Evolutionary conservation across 176 grass and related monocot genomes (phyloP).

Genomic region (Puccinellia tenuiflora): DNA sequence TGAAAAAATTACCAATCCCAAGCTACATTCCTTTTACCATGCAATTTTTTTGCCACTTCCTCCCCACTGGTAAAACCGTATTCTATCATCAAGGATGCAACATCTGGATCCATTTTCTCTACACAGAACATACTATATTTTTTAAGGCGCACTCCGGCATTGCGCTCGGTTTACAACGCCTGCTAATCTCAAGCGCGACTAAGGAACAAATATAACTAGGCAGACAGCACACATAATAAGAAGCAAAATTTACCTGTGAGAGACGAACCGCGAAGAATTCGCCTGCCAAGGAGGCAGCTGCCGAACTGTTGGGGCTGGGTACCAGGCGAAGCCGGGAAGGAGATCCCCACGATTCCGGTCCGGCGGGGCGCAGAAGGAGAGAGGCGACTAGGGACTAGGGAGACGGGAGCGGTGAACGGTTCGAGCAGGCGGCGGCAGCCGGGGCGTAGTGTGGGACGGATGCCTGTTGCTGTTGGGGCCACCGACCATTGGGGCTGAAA

Average conservation of each 20-base stretch:
- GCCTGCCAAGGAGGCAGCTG: background rate
- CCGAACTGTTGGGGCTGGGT: background rate
- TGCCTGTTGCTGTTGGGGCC: background rate
- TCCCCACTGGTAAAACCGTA: background rate
- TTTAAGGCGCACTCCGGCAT: too few relatives aligned
- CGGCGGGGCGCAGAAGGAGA: background rate
- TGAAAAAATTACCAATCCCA: background rate
- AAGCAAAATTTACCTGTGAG: background rate
- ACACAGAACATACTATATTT: background rate
- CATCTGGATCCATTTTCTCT: background rate
- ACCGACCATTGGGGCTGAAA: background rate
- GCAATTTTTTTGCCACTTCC: background rate
- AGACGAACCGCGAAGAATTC: background rate
- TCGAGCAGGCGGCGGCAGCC: background rate
- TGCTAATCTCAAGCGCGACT: background rate
- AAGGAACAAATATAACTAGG: background rate
- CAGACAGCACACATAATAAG: background rate
- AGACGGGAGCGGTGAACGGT: background rate
- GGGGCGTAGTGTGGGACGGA: background rate
- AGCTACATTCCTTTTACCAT: background rate
- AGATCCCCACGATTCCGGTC: background rate
- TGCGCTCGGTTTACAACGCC: background rate
- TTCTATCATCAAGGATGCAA: background rate
- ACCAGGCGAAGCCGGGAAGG: background rate
- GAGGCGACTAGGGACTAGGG: background rate